Percentiles rank a stretch among this genome's conserved stretches.
Conservation (phyloP, 2,329 filamentous ascomycete species). For the Simplicillium sp. region DNA sequence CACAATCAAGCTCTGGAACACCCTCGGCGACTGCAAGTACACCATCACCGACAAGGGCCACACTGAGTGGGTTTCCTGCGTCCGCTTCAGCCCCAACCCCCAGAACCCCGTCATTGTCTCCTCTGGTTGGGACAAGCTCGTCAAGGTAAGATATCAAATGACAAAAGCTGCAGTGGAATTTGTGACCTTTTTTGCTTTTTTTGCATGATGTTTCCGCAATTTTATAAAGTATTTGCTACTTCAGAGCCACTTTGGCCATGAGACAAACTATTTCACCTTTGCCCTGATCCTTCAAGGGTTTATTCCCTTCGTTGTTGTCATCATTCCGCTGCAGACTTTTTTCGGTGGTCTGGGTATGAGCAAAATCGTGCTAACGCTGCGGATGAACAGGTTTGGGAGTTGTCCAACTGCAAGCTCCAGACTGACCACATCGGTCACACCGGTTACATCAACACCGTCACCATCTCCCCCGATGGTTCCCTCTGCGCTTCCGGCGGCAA, state of each 20-base stretch:
- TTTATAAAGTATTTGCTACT: slow-evolving; percentile 99
- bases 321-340: background rate
- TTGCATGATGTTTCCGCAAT: slow-evolving; percentile 81
- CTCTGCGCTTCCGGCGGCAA: slow-evolving; percentile 99
- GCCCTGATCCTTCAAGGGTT: slow-evolving; percentile 52
- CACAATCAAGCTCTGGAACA: slow-evolving; percentile 99
- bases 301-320: slow-evolving; percentile 6
- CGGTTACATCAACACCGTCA: slow-evolving; percentile 99
- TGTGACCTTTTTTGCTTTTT: background rate
- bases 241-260: slow-evolving; percentile 95
- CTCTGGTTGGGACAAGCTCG: slow-evolving; percentile 98
- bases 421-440: slow-evolving; percentile 99
- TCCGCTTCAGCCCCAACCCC: slow-evolving; percentile 99
- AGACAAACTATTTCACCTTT: slow-evolving; percentile 87
- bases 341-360: slow-evolving; percentile 1
- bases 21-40: slow-evolving; percentile 99
- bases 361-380: too few species aligned
- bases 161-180: background rate
- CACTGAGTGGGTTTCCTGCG: slow-evolving; percentile 99
- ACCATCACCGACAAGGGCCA: slow-evolving; percentile 99
- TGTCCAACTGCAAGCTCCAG: slow-evolving; percentile 98
- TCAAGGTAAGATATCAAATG: slow-evolving; percentile 70
- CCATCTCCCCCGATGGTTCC: slow-evolving; percentile 98
- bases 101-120: slow-evolving; percentile 99
- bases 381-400: slow-evolving; percentile 81